Evolutionary conservation across 371 early-diverging fungal species (phyloP).

Genomic region (Dinochytrium kinnereticum): DNA sequence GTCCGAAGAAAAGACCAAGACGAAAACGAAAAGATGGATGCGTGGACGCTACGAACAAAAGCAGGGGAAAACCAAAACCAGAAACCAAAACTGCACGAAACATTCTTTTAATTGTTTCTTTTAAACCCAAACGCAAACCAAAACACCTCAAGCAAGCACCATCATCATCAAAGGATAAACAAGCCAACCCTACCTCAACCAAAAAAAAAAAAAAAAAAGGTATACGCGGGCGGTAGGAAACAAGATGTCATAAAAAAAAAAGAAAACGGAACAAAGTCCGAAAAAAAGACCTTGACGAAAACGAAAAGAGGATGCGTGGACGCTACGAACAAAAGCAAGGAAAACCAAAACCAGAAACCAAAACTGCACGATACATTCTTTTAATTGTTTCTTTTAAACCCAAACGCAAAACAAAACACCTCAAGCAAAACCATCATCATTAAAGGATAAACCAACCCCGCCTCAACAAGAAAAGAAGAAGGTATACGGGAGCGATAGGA

Average conservation of each 20-base stretch:
- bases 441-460: background rate
- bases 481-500: background rate
- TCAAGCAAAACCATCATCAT: background rate
- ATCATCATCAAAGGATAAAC: background rate
- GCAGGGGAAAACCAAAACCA: too few species aligned
- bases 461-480: background rate
- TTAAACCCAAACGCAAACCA: background rate
- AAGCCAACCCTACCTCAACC: background rate
- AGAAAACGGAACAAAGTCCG: too few species aligned
- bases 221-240: background rate
- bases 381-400: background rate
- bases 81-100: too few species aligned
- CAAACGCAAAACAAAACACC: background rate
- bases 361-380: too few species aligned
- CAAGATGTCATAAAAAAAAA: background rate
- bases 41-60: too few species aligned
- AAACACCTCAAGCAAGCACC: background rate
- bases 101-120: too few species aligned
- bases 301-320: too few species aligned
- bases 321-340: too few species aligned
- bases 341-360: too few species aligned
- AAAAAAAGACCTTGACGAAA: too few species aligned
- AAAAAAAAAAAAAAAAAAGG: background rate
- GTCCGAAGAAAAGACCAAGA: too few species aligned
- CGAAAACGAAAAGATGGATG: too few species aligned